Base-by-base conservation (phyloP, 306 rosid genomes). In the Vicia sativa region DNA sequence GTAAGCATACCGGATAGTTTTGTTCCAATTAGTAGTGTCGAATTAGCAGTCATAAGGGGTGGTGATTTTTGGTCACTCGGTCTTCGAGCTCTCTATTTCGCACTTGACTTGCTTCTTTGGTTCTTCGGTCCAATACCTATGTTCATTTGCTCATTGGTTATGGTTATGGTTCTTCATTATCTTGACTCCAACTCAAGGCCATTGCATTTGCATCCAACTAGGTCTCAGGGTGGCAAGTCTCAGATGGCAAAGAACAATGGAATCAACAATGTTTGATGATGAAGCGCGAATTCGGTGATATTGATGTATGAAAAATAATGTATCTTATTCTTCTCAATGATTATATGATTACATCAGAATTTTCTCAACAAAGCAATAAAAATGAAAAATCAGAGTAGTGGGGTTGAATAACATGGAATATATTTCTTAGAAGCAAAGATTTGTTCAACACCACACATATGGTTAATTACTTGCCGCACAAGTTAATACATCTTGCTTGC, bases 51-150 rank as follows among this genome's bases (percentile, higher is more conserved):
- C 2, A 86, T 91, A 71, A 81, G 95, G 8, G 97, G 92, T 6
- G 65, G 91, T 56, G 85, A 88, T 63, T 88, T 86, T 67, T 88
- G 97, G 97, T 78, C 86, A 62, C 83, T 88, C 4, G 97, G 97
- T 29, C 86, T 88, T 39, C 31, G 95, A 63, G 84, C 97, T 1
- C 84, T 88, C 8, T 91, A 88, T 67, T 88, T 86, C 67, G 95
- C 97, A 35, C 85, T 91, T 0, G 56, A 80, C 55, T 58, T 91
- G 68, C 35, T 91, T 43, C 90, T 88, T 5, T 91, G 97, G 97
- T 83, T 91, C 77, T 91, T 88, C 49, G 95, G 95, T 29, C 95
- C 97, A 11, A 88, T 91, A n/a, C 95, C 97, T 0, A 88, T 84
- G 95, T 84, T 88, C 65, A 26, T 74, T 68, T 84, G 86, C 62